Evolutionary conservation across 768 basidiomycete genomes (phyloP).

Genomic region (Serpula lacrymans): DNA sequence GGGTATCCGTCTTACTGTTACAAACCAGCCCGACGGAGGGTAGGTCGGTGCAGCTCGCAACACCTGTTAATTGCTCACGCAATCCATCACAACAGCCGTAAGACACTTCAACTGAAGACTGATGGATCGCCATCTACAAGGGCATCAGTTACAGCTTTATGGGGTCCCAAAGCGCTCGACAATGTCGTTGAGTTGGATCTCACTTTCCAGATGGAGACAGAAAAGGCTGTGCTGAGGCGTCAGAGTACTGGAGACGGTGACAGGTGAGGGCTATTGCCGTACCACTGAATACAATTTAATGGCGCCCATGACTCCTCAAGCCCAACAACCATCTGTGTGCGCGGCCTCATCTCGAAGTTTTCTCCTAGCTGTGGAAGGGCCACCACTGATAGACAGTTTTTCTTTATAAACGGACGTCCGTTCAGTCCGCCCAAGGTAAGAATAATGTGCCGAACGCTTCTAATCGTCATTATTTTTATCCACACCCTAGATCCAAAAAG

Average conservation of each 20-base stretch:
- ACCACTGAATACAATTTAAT: constrained; percentile 3
- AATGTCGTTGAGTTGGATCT: constrained; percentile 73
- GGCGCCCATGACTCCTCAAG: background rate
- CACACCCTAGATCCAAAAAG: constrained; percentile 71
- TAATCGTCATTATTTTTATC: background rate
- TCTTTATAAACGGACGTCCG: constrained; percentile 90
- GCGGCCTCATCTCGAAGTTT: constrained; percentile 85
- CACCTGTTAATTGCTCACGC: constrained; percentile 1
- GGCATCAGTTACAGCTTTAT: constrained; percentile 68
- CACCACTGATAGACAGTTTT: constrained; percentile 84
- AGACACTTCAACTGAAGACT: constrained; percentile 69
- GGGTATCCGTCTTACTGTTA: constrained; percentile 72
- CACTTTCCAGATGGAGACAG: constrained; percentile 63
- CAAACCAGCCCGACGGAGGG: constrained; percentile 69
- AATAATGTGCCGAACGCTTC: too few relatives aligned
- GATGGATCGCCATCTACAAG: constrained; percentile 61
- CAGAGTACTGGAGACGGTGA: constrained; percentile 10
- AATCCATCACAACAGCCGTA: constrained; percentile 49
- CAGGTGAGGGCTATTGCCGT: constrained; percentile 10
- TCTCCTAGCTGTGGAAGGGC: constrained; percentile 69
- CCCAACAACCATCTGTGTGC: constrained; percentile 49
- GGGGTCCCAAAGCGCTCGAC: constrained; percentile 81
- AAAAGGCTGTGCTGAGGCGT: constrained; percentile 36
- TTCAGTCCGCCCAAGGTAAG: constrained; percentile 72
- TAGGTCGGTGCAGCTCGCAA: constrained; percentile 31